Percentiles rank a stretch among this genome's conserved stretches.
Evolutionary conservation across 2,329 filamentous ascomycete genomes (phyloP).

Genomic region (Trichoderma guizhouense): DNA sequence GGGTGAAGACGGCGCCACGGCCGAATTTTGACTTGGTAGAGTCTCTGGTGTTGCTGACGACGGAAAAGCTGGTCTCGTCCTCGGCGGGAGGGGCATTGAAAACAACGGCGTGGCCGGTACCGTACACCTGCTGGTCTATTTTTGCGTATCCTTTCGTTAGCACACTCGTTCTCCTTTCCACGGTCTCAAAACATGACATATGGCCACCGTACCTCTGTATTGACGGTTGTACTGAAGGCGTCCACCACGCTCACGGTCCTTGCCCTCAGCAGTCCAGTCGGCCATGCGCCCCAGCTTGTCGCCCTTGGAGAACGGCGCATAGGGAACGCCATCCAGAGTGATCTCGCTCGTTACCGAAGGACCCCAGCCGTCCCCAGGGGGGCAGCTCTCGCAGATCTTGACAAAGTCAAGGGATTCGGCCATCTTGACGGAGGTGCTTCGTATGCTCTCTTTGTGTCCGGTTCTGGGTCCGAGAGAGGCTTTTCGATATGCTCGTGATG

Average conservation of each 20-base stretch:
- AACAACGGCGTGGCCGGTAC: constrained; percentile 77
- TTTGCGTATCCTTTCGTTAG: neutral
- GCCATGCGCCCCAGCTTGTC: constrained; percentile 99
- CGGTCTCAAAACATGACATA: neutral
- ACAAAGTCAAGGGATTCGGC: constrained; percentile 55
- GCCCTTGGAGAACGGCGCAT: constrained; percentile 96
- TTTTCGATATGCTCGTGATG: constrained; percentile 9
- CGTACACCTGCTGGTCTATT: constrained; percentile 93
- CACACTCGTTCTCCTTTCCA: neutral
- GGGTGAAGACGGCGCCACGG: constrained; percentile 85
- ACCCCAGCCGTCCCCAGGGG: constrained; percentile 80
- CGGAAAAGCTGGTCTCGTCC: constrained; percentile 96
- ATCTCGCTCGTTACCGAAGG: constrained; percentile 79
- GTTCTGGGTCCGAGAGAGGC: neutral
- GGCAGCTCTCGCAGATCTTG: constrained; percentile 68
- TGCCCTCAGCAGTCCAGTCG: constrained; percentile 92
- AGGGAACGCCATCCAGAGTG: constrained; percentile 90
- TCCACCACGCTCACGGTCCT: constrained; percentile 75
- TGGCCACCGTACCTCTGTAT: constrained; percentile 68
- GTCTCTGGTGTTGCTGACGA: constrained; percentile 92
- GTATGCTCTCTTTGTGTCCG: neutral
- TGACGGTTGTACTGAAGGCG: constrained; percentile 88
- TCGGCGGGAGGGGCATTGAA: constrained; percentile 91
- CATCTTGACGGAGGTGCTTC: constrained; percentile 33
- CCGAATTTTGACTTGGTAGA: constrained; percentile 83